Conservation (phyloP, 2,329 filamentous ascomycete species). For the Ophiocordyceps polyrhachis-furcata region DNA sequence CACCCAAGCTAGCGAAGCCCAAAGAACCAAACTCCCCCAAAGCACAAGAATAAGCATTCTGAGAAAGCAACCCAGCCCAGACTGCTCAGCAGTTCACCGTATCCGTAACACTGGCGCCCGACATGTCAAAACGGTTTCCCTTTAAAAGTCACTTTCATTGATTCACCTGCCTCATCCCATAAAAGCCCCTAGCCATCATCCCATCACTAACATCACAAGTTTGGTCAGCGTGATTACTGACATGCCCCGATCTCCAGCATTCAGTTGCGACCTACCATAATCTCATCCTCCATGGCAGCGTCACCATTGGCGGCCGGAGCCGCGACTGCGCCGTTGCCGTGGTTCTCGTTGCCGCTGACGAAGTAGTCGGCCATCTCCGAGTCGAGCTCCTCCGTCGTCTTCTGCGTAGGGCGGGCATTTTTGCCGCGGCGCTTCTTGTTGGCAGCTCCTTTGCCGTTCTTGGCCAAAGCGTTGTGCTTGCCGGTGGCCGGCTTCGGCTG, state of each 20-base stretch:
- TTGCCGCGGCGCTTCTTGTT: conserved; percentile 37
- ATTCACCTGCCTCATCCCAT: background rate
- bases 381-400: conserved; percentile 90
- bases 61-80: conserved; percentile 4
- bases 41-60: conserved; percentile 6
- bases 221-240: background rate
- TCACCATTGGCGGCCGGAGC: conserved; percentile 31
- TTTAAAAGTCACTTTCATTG: background rate
- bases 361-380: conserved; percentile 98
- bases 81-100: conserved; percentile 1
- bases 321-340: conserved; percentile 18
- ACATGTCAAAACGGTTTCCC: background rate
- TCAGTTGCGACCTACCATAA: conserved; percentile 20
- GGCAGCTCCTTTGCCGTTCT: conserved; percentile 25
- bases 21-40: conserved; percentile 1
- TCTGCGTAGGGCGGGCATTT: conserved; percentile 51
- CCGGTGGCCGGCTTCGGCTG: conserved; percentile 63
- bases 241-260: background rate
- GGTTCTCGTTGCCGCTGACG: conserved; percentile 28
- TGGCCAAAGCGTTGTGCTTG: conserved; percentile 39
- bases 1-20: background rate
- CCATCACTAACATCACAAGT: background rate
- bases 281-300: conserved; percentile 49
- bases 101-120: background rate
- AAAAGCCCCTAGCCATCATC: background rate